A percentile compares a stretch with the other conserved stretches of the same genome.
These are phyloP conservation scores for Torulaspora delbrueckii DNA, from an alignment of 805 yeast species.

Conservation along the genomic window DNA sequence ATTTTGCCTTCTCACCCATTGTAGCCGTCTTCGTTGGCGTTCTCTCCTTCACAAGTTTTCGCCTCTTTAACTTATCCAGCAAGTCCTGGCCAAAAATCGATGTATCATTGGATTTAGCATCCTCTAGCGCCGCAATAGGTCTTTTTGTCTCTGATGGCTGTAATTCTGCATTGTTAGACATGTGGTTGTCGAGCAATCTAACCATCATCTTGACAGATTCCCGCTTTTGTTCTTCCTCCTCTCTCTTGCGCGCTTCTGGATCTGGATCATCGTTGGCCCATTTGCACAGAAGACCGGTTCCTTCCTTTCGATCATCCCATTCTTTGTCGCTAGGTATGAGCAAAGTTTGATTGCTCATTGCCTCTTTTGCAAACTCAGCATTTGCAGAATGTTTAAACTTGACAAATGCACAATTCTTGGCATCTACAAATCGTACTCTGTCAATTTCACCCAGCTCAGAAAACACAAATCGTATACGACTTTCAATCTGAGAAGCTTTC, in stretches of 20 bases:
- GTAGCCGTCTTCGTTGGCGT: background rate
- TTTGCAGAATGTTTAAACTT: conserved; percentile 60
- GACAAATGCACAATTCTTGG: conserved; percentile 72
- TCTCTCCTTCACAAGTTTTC: conserved; percentile 3
- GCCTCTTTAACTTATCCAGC: conserved; percentile 11
- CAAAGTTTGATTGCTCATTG: conserved; percentile 79
- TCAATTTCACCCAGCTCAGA: conserved; percentile 73
- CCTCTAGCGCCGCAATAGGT: background rate
- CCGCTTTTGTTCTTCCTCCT: conserved; percentile 26
- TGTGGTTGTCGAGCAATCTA: conserved; percentile 21
- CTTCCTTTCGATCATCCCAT: conserved; percentile 53
- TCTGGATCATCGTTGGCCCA: conserved; percentile 93
- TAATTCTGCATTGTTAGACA: background rate
- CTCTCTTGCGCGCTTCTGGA: conserved; percentile 40
- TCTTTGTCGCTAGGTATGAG: conserved; percentile 39
- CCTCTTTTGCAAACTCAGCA: conserved; percentile 95
- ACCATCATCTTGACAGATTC: conserved; percentile 26
- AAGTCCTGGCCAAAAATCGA: conserved; percentile 6
- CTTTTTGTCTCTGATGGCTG: background rate
- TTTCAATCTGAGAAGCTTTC: conserved; percentile 36
- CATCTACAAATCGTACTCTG: conserved; percentile 54
- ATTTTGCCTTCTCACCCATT: background rate
- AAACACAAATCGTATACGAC: conserved; percentile 44
- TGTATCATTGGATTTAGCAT: background rate
- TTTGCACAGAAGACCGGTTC: conserved; percentile 42